Evolutionary conservation across 345 rosid species (phyloP), one percentile per base, ranked within the genome.

Genomic region (Citrus cavaleriei): DNA sequence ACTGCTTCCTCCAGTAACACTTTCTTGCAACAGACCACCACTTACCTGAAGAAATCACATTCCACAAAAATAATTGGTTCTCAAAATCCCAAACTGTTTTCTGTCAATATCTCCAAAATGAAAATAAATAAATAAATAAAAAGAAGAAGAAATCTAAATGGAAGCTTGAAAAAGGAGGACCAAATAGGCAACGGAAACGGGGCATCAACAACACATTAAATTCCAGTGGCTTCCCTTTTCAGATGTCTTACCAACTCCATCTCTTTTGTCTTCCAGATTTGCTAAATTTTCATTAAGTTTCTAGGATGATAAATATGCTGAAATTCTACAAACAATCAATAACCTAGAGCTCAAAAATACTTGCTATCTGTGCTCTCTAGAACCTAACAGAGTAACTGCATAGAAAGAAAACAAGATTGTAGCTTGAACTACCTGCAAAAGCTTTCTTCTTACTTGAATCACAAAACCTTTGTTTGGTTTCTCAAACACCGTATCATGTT

Each of bases 381-480:
- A 76, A 57, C 60, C 73, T 22, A 73, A 57, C 70, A 5, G 28
- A 25, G 28, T 3, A 37, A 5, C 12, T 22, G 22, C 63, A 55
- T 18, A 34, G 35, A 73, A 21, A 68, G 70, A 60, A 81, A 80
- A 40, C 38, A 14, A 69, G n/a, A 63, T 46, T 63, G 73, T 72
- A 78, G 28, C 65, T 60, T 80, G 70, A 63, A 32, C 63, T 86
- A 92, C 98, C 95, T 88, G 90, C 87, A 91, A 83, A 83, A 92
- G 89, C 81, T 91, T 89, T 83, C 95, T 86, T 68, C 90, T 88
- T 61, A 85, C 79, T 37, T 40, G 85, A 68, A 90, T 80, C 10
- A 86, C 88, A 19, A 83, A 85, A 69, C 87, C 92, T 81, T 81
- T 83, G 78, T 81, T 81, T 38, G 71, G 78, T 77, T 87, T 84